A percentile compares a stretch with the other conserved stretches of the same genome.
Evolutionary conservation across 306 rosid genomes (phyloP).

Genomic region (Arachis hypogaea): DNA sequence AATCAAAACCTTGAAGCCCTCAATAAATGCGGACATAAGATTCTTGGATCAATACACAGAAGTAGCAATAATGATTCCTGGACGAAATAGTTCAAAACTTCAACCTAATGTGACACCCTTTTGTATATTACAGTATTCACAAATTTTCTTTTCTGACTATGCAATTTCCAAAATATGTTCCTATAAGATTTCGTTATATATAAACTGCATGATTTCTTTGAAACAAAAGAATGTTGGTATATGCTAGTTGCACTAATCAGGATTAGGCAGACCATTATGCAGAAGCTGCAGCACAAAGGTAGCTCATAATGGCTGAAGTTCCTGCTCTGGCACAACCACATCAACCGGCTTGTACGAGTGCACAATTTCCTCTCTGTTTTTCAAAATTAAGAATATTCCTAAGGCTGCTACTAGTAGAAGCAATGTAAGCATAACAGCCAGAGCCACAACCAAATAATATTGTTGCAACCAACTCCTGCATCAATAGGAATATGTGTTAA

Average conservation of each 20-base stretch:
- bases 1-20: too few relatives aligned
- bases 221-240: conserved; percentile 43
- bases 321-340: conserved; percentile 73
- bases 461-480: conserved; percentile 80
- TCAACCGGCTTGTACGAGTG: conserved; percentile 75
- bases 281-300: conserved; percentile 26
- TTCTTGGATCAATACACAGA: neutral
- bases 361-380: conserved; percentile 51
- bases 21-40: too few relatives aligned
- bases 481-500: conserved; percentile 36
- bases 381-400: conserved; percentile 72
- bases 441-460: conserved; percentile 44
- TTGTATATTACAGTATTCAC: conserved; percentile 49
- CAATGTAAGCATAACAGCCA: conserved; percentile 52
- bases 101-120: conserved; percentile 40
- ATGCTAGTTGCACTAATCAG: conserved; percentile 30
- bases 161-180: conserved; percentile 35
- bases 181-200: conserved; percentile 35
- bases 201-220: conserved; percentile 37
- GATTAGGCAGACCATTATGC: conserved; percentile 30
- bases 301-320: conserved; percentile 83
- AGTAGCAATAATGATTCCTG: neutral
- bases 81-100: neutral
- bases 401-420: conserved; percentile 53
- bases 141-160: conserved; percentile 38